Evolutionary conservation across 2,329 filamentous ascomycete genomes (phyloP).

Genomic region (Pestalotiopsis sp.): DNA sequence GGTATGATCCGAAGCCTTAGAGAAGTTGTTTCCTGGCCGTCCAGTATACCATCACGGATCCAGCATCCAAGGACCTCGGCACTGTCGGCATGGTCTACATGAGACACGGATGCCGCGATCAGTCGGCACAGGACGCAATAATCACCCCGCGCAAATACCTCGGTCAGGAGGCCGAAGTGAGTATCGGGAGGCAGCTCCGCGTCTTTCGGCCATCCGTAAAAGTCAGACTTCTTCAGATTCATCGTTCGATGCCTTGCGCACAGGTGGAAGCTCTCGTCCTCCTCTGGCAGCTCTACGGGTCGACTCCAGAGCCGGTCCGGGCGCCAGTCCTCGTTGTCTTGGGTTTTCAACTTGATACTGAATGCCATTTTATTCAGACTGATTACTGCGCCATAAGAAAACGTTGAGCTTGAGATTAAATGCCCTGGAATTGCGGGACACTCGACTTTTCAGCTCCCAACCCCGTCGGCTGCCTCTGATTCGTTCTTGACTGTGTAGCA

Average conservation of each 20-base stretch:
- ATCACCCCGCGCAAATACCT: conserved; percentile 6
- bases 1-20: not conserved
- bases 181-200: conserved; percentile 4
- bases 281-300: conserved; percentile 3
- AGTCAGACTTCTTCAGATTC: not conserved
- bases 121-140: conserved; percentile 13
- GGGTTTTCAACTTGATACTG: not conserved
- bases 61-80: not conserved
- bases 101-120: too few species aligned
- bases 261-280: conserved; percentile 8
- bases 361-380: not conserved
- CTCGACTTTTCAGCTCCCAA: too few species aligned
- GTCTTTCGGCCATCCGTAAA: conserved; percentile 2
- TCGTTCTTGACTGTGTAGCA: not conserved
- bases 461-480: not conserved
- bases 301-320: not conserved
- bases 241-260: conserved; percentile 15
- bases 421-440: not conserved
- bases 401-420: not conserved
- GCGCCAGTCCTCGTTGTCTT: not conserved
- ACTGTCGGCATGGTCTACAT: not conserved
- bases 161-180: conserved; percentile 15
- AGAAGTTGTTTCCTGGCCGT: not conserved
- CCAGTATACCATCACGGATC: not conserved
- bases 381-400: not conserved